phyloP scores from a whole-genome alignment of 225 moss, liverwort and hornwort genomes.

The Bryoerythrophyllum caledonicum region DNA sequence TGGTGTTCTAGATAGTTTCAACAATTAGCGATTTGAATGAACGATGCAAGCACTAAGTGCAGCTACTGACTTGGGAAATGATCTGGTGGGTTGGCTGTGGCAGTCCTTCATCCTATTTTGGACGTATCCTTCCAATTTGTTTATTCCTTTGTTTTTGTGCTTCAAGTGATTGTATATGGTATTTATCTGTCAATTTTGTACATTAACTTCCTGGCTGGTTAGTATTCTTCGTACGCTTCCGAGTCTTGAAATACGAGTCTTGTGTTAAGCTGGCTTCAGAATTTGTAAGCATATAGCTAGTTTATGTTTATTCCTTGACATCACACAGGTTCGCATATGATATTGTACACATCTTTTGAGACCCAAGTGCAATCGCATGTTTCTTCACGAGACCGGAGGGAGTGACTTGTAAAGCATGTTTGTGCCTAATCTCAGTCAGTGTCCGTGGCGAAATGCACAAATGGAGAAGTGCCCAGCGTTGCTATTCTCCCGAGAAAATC shows the following conservation, averaged over 20 bases:
- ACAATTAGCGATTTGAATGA: background rate
- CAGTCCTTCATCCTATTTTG: conserved; percentile 99
- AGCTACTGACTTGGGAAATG: conserved; percentile 24
- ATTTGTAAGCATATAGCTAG: background rate
- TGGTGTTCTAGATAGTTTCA: background rate
- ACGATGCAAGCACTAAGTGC: background rate
- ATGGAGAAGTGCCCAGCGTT: background rate
- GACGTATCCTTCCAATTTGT: conserved; percentile 83
- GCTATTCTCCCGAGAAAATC: background rate
- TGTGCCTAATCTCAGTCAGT: background rate
- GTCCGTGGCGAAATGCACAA: conserved; percentile 2
- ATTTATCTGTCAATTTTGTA: conserved; percentile 8
- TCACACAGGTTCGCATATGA: conserved; percentile 88
- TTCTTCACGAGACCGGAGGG: conserved; percentile 15
- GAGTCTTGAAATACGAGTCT: background rate
- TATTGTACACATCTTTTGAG: conserved; percentile 96
- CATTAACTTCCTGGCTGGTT: conserved; percentile 1
- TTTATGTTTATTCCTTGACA: conserved; percentile 54
- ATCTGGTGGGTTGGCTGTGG: conserved; percentile 40
- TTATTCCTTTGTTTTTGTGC: conserved; percentile 7
- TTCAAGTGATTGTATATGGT: conserved; percentile 6
- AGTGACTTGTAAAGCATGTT: conserved; percentile 19
- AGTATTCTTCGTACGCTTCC: background rate
- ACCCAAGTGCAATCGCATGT: conserved; percentile 8
- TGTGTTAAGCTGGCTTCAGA: background rate